A percentile compares a stretch with the other conserved stretches of the same genome.
Conservation (phyloP, 2,329 filamentous ascomycete species). For the Cladophialophora bantiana region DNA sequence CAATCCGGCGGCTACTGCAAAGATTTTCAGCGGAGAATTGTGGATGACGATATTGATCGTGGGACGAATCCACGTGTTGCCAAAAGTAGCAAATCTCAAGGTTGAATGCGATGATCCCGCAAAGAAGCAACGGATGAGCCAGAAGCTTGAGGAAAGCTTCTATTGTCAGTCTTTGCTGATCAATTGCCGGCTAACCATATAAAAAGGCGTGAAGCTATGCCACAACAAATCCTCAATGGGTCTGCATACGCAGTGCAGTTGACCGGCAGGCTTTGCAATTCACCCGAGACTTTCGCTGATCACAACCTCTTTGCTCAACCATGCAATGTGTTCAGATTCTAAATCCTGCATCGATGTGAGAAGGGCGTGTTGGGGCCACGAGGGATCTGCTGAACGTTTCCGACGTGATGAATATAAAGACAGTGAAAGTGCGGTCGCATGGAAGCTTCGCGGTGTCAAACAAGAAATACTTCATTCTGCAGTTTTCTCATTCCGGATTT, state of each 20-base stretch:
- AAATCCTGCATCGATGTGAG: not conserved
- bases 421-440: not conserved
- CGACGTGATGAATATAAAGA: not conserved
- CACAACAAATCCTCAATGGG: not conserved
- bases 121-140: not conserved
- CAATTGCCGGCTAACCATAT: not conserved
- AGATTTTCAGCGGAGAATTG: not conserved
- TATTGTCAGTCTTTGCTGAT: not conserved
- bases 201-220: not conserved
- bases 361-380: not conserved
- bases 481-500: no score
- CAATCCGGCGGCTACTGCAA: not conserved
- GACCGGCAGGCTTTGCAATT: not conserved
- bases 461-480: not conserved
- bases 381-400: not conserved
- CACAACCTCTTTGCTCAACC: not conserved
- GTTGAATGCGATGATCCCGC: not conserved
- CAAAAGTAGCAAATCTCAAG: not conserved
- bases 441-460: not conserved
- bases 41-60: not conserved
- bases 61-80: not conserved
- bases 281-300: constrained; percentile 6
- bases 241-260: not conserved
- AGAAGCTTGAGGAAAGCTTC: constrained; percentile 10
- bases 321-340: not conserved